Conservation (phyloP, 768 basidiomycete species). For the Trametes cinnabarina region DNA sequence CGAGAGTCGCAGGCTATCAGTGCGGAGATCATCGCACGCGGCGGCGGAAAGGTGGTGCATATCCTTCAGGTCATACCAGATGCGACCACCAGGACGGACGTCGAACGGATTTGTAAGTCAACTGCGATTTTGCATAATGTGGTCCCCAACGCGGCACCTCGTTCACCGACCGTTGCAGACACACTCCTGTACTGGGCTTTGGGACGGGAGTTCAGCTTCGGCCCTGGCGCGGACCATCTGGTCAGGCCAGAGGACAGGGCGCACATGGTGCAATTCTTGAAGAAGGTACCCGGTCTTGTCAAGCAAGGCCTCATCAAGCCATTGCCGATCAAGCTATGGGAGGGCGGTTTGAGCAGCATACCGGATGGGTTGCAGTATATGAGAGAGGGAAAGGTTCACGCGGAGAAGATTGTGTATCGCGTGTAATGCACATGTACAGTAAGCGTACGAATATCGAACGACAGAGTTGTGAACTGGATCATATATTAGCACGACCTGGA, state of each 20-base stretch:
- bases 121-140: background rate
- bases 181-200: conserved; percentile 24
- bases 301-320: conserved; percentile 24
- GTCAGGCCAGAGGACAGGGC: conserved; percentile 21
- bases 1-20: conserved; percentile 5
- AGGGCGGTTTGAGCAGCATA: conserved; percentile 26
- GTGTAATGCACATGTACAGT: background rate
- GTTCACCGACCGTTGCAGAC: conserved; percentile 19
- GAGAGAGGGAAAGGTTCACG: conserved; percentile 31
- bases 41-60: conserved; percentile 9
- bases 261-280: conserved; percentile 26
- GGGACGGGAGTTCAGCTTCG: conserved; percentile 17
- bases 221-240: conserved; percentile 7
- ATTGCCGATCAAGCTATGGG: conserved; percentile 25
- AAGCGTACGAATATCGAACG: background rate
- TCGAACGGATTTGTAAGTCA: conserved; percentile 1
- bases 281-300: conserved; percentile 22
- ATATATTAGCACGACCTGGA: no score
- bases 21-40: conserved; percentile 2
- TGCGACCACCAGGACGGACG: background rate
- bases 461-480: no score
- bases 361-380: conserved; percentile 28
- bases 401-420: conserved; percentile 31
- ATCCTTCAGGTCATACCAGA: background rate
- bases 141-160: background rate